These are phyloP conservation scores for Ophiocordyceps camponoti-leonardi DNA, from an alignment of 2,329 filamentous ascomycete species.

Conservation along the genomic window DNA sequence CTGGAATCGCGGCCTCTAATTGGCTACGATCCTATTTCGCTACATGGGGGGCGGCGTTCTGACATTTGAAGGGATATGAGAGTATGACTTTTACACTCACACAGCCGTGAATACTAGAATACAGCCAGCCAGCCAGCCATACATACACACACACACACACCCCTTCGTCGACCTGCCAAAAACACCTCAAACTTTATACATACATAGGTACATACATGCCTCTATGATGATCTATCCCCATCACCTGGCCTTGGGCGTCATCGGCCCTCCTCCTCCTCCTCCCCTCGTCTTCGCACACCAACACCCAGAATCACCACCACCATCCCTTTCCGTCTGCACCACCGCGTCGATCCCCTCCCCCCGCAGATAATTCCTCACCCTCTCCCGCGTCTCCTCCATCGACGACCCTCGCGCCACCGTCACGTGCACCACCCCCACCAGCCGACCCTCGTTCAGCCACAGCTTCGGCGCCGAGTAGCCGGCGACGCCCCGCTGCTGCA, in stretches of 20 bases:
- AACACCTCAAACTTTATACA: no score
- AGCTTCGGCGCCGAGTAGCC: slow-evolving; percentile 80
- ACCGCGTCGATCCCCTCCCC: slow-evolving; percentile 64
- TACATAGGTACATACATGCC: neutral
- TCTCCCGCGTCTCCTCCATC: slow-evolving; percentile 65
- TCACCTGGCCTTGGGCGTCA: neutral
- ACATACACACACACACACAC: no score
- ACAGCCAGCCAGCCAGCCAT: no score
- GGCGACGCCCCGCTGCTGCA: slow-evolving; percentile 65
- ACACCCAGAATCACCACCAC: slow-evolving; percentile 53
- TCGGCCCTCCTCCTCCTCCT: no score
- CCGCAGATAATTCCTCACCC: slow-evolving; percentile 55
- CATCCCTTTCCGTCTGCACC: slow-evolving; percentile 76
- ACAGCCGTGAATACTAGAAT: no score
- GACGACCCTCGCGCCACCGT: slow-evolving; percentile 56
- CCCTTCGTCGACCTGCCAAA: no score
- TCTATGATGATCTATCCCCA: no score
- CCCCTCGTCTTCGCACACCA: slow-evolving; percentile 29
- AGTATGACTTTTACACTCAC: no score
- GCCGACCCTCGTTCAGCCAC: slow-evolving; percentile 65
- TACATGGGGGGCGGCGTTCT: no score
- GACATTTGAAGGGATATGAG: no score
- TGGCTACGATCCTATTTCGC: no score
- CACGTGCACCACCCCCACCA: slow-evolving; percentile 77
- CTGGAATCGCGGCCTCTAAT: no score